Conservation (phyloP, 2,329 filamentous ascomycete genomes). For the Pseudogymnoascus sp. region DNA sequence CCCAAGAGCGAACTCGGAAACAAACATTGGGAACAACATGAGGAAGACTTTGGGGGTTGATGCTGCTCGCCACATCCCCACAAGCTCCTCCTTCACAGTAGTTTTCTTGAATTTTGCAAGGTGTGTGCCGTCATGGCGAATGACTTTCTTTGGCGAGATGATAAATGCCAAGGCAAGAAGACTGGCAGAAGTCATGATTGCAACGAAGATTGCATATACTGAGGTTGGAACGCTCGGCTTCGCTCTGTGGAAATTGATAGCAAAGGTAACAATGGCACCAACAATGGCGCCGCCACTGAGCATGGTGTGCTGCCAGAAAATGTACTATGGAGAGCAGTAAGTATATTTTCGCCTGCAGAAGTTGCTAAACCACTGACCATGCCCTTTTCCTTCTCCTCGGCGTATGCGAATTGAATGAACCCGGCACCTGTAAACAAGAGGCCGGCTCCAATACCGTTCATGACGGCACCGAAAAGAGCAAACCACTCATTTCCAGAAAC, state of each 20-base stretch:
- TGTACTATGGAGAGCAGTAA: constrained; percentile 11
- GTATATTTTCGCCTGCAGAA: neutral
- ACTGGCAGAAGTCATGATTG: constrained; percentile 15
- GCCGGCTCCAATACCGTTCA: constrained; percentile 13
- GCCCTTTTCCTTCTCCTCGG: constrained; percentile 17
- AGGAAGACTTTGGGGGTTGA: constrained; percentile 14
- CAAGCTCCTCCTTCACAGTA: constrained; percentile 13
- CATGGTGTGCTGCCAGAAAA: constrained; percentile 5
- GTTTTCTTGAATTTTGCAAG: constrained; percentile 16
- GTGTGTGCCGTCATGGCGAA: constrained; percentile 14
- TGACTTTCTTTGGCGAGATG: constrained; percentile 20
- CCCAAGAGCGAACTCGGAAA: constrained; percentile 14
- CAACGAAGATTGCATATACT: constrained; percentile 17
- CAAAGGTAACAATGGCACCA: constrained; percentile 15
- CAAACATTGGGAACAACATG: constrained; percentile 18
- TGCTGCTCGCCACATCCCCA: constrained; percentile 11
- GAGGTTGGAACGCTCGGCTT: constrained; percentile 12
- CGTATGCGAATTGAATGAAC: constrained; percentile 16
- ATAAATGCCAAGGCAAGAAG: constrained; percentile 17
- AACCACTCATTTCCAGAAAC: constrained; percentile 14
- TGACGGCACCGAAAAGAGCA: constrained; percentile 11
- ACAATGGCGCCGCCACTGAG: constrained; percentile 14
- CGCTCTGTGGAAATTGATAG: constrained; percentile 6
- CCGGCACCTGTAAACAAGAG: constrained; percentile 11
- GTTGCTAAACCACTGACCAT: neutral